Evolutionary conservation across 371 early-diverging fungal species (phyloP), one percentile per base, ranked within the genome.

Genomic region (Nosema muscidifuracis): DNA sequence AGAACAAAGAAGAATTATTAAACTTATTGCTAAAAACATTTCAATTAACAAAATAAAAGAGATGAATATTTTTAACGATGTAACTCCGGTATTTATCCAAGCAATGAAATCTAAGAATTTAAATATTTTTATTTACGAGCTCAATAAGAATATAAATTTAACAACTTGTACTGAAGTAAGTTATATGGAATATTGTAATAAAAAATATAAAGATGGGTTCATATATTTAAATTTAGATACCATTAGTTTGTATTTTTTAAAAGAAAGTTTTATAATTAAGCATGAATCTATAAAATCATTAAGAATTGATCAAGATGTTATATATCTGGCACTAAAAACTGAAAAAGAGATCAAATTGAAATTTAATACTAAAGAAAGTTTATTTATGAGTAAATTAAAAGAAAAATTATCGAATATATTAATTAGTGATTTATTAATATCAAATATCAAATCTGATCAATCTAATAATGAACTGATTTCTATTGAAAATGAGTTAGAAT

Each of bases 191-290:
- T 53, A 53, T 53, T 24, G 24, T 7, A 26, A 53, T 24, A 12
- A 6, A 53, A 53, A 1, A 12, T 53, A 26, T 28, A 26, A 53
- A 24, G 28, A 20, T 15, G 55, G 28, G 26, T 26, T 7, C 18
- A 18, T 26, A 6, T 53, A 53, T 26, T 7, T 53, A 1, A 26
- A 53, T 26, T 24, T 6, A 26, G 26, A 53, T 3, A 53, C 55
- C 4, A 28, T 53, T 26, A 53, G 24, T 26, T 2, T 53, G 2
- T 53, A 53, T 53, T 24, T 26, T 15, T 2, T 24, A 26, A 53
- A 53, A 26, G 22, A 53, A 7, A 53, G 55, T 53, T 53, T 24
- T 26, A 53, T 53, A 26, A 53, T 53, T 16, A 53, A 53, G 24
- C 24, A 53, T 53, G 22, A 26, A 6, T 53, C 55, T 6, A 53